Base-by-base conservation (phyloP, 176 grass and related monocot species). In the Eleusine indica region DNA sequence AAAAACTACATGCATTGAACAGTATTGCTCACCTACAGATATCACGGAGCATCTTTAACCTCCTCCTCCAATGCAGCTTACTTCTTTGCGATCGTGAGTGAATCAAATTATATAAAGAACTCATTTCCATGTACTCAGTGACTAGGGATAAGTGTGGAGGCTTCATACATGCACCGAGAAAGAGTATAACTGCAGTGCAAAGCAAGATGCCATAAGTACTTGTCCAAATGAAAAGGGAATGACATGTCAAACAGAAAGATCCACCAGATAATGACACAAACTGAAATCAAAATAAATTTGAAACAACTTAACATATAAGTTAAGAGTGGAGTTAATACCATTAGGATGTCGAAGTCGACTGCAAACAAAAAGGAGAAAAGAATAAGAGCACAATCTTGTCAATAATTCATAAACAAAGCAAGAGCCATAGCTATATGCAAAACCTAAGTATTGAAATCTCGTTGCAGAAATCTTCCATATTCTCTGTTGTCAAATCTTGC, bases 391-490 rank as follows among this genome's bases (percentile, higher is more conserved):
- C 14, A 81, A 87, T 73, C 8, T 54, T 78, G 52, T 40, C 80
- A 66, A 74, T 18, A 25, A 64, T 66, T 66, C 84, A 67, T 29
- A 88, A 78, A 30, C 25, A 42, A 22, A 60, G 57, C 53, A 58
- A 51, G 56, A 40, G 19, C 32, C 48, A 73, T 80, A 80, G 32
- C 32, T 68, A 77, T 82, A 75, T 15, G 80, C 66, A 85, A 76
- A 83, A 99, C 96, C 93, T 93, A 66, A 99, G 87, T 88, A 99
- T 94, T 48, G 93, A 99, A 75, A 99, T 94, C 88, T 99, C 93
- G 35, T 99, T 96, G 87, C 96, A 99, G 80, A 96, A 99, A 88
- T 99, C 96, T 91, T 99, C 90, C 93, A 99, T 95, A 83, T 99
- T 99, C 78, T 99, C 96, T 25, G 89, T 77, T n/a, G 96, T 99